phyloP scores from a whole-genome alignment of 2,329 filamentous ascomycete species.

The Aspergillus udagawae region DNA sequence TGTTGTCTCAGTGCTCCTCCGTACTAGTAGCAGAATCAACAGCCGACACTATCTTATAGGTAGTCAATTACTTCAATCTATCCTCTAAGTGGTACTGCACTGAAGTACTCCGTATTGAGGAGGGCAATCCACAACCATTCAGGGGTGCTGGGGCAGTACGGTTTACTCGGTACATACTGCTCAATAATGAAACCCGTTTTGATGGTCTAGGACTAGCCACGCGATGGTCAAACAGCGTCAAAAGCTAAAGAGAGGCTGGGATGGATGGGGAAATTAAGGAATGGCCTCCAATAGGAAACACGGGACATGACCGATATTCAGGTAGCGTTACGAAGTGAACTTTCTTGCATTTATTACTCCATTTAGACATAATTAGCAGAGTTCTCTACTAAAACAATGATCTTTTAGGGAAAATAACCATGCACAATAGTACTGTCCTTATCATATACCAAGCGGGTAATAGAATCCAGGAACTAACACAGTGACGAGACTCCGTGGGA shows the following conservation, averaged over 20 bases:
- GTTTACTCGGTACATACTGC: background rate
- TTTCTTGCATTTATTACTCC: slow-evolving; percentile 2
- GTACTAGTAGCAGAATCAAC: background rate
- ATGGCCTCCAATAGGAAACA: background rate
- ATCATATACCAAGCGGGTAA: slow-evolving; percentile 10
- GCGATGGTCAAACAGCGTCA: slow-evolving; percentile 1
- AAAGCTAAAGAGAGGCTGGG: background rate
- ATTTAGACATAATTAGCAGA: slow-evolving; percentile 1
- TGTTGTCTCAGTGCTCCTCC: no score
- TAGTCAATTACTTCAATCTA: no score
- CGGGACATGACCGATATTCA: background rate
- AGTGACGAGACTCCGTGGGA: slow-evolving; percentile 2
- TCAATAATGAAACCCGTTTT: background rate
- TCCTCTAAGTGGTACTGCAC: background rate
- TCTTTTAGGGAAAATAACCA: background rate
- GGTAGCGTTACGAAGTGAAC: background rate
- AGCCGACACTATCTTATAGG: no score
- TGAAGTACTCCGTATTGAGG: background rate
- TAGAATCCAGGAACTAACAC: slow-evolving; percentile 4
- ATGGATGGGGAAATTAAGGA: background rate
- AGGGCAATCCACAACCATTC: background rate
- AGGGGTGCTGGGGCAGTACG: background rate
- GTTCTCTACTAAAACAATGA: background rate
- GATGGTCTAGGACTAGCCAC: background rate
- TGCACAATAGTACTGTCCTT: background rate